Percentiles rank a stretch among this genome's conserved stretches.
These are phyloP conservation scores for Cadophora gregata DNA, from an alignment of 2,329 filamentous ascomycete genomes.

Conservation along the genomic window DNA sequence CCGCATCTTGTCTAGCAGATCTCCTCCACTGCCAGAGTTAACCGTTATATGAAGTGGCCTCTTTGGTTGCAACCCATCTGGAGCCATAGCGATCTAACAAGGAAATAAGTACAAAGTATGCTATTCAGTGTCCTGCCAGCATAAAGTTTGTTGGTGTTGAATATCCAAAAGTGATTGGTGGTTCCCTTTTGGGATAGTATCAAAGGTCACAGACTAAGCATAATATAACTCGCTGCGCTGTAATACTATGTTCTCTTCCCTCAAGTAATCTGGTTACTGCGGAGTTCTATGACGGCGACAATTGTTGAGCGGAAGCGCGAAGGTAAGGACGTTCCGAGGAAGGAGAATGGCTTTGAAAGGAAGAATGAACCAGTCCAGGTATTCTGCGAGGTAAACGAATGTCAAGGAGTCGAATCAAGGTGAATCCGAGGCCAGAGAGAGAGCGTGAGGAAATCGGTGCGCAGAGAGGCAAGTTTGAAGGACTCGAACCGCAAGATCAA, in stretches of 20 bases:
- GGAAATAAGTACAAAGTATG: conserved; percentile 20
- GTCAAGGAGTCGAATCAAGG: conserved; percentile 2
- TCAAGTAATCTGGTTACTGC: not conserved
- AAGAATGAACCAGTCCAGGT: not conserved
- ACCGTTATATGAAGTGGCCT: conserved; percentile 65
- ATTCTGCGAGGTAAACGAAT: not conserved
- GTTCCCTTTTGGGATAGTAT: not conserved
- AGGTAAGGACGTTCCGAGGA: not conserved
- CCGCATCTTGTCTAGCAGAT: conserved; percentile 47
- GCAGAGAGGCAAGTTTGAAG: conserved; percentile 7
- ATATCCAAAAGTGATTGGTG: not conserved
- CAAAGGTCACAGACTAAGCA: not conserved
- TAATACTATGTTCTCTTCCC: not conserved
- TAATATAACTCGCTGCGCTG: not conserved
- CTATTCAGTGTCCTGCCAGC: conserved; percentile 27
- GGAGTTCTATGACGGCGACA: not conserved
- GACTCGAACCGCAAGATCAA: not conserved
- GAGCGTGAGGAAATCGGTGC: not conserved
- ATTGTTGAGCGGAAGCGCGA: not conserved
- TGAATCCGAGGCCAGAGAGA: not conserved
- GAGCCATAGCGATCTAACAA: conserved; percentile 29
- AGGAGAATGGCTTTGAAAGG: conserved; percentile 5
- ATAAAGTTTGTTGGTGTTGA: conserved; percentile 14
- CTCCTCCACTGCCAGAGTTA: conserved; percentile 62
- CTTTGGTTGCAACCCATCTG: conserved; percentile 27